Evolutionary conservation across 495 filamentous ascomycete species (phyloP), one percentile per base, ranked within the genome.

Genomic region (Podospora didyma): DNA sequence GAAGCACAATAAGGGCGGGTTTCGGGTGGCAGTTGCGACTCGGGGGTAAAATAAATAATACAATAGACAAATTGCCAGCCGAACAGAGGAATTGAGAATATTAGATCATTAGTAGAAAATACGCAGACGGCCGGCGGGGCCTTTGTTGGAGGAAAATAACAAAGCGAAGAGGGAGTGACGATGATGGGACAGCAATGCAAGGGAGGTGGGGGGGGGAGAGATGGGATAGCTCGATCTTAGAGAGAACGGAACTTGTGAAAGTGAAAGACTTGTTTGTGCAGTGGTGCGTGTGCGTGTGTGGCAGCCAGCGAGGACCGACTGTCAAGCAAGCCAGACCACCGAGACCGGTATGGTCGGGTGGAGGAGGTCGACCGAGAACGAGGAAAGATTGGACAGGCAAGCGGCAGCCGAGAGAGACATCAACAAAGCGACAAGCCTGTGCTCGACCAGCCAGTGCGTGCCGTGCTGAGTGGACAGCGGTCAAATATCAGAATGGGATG

Each of bases 401-500:
- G 12, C 2, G 22, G 11, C 14, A n/a, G 23, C 11, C 12, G 47
- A 23, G 23, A 23, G 23, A 31, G 26, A 31, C 26, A 31, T 31
- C 26, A 9, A 31, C 26, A 9, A 7, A 49, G 28, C 4, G 12
- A 44, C 41, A 44, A 39, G 9, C 35, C 35, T 39, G 7, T n/a
- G n/a, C n/a, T n/a, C n/a, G n/a, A n/a, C n/a, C n/a, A n/a, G n/a
- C n/a, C n/a, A n/a, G n/a, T n/a, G n/a, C 26, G 26, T 4, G 26
- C 26, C 26, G 4, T 31, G 26, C n/a, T n/a, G n/a, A 2, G 9
- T 9, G 5, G 39, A 14, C 39, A 19, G 19, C 45, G 22, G 45
- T 51, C 16, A 51, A 19, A 51, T 51, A 22, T 39, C 49, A 39
- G 21, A 51, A 51, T 51, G 28, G 26, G 26, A 31, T 31, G 26